Conservation (phyloP, 805 yeast species). For the Metschnikowia peoriensis region DNA sequence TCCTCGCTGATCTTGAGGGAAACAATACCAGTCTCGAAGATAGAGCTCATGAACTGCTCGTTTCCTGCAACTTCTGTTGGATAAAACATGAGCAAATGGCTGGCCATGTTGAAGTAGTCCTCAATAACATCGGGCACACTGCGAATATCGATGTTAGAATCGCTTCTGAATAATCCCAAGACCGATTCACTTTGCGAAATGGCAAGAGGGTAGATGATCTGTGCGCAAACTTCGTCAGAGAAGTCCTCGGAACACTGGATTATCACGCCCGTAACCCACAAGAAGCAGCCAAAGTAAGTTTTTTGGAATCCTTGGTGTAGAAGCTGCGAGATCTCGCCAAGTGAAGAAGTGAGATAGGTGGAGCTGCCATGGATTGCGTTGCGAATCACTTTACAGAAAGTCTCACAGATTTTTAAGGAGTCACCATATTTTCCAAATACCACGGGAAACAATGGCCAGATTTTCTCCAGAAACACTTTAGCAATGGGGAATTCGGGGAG, state of each 20-base stretch:
- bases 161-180: slow-evolving; percentile 37
- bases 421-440: slow-evolving; percentile 56
- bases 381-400: slow-evolving; percentile 66
- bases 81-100: slow-evolving; percentile 73
- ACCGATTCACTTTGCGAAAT: slow-evolving; percentile 62
- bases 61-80: slow-evolving; percentile 51
- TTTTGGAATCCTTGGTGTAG: slow-evolving; percentile 68
- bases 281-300: slow-evolving; percentile 74
- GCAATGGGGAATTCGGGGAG: slow-evolving; percentile 49
- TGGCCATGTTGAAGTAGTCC: slow-evolving; percentile 80
- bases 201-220: slow-evolving; percentile 73
- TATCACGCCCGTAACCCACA: slow-evolving; percentile 86
- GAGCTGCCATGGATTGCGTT: slow-evolving; percentile 62
- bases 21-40: slow-evolving; percentile 58
- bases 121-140: slow-evolving; percentile 70
- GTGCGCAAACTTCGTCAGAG: slow-evolving; percentile 56
- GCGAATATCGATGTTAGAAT: slow-evolving; percentile 29
- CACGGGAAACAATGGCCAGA: slow-evolving; percentile 57
- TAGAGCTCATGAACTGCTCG: slow-evolving; percentile 47
- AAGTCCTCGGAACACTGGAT: slow-evolving; percentile 56
- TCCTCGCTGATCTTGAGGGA: slow-evolving; percentile 55
- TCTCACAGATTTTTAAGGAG: slow-evolving; percentile 66
- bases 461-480: slow-evolving; percentile 46
- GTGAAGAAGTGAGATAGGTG: slow-evolving; percentile 53
- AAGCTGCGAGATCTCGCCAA: slow-evolving; percentile 63